phyloP scores from a whole-genome alignment of 306 rosid genomes.

The Cicer judaicum region DNA sequence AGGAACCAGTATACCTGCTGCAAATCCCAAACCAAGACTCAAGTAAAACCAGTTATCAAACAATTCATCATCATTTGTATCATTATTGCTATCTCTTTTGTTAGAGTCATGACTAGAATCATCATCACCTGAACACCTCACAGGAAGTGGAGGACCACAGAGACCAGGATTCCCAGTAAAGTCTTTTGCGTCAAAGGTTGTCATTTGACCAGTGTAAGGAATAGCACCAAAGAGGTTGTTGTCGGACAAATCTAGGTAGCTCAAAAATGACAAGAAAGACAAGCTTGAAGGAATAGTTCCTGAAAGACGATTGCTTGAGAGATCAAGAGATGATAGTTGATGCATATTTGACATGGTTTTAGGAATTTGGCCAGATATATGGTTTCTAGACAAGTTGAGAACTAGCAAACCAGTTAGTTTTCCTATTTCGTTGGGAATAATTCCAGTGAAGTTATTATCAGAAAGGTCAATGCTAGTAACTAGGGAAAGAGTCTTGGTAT shows the following conservation, averaged over 20 bases:
- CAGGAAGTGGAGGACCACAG: slow-evolving; percentile 50
- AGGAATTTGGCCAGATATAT: slow-evolving; percentile 49
- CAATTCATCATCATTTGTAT: slow-evolving; percentile 22
- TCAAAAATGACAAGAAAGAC: slow-evolving; percentile 50
- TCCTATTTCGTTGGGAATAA: slow-evolving; percentile 49
- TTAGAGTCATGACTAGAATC: slow-evolving; percentile 3
- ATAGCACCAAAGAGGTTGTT: slow-evolving; percentile 47
- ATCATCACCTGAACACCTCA: slow-evolving; percentile 37
- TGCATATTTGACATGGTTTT: slow-evolving; percentile 45
- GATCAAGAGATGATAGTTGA: slow-evolving; percentile 53
- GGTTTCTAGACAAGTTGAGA: slow-evolving; percentile 54
- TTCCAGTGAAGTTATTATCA: slow-evolving; percentile 51
- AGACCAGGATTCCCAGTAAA: slow-evolving; percentile 55
- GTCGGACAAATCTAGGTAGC: slow-evolving; percentile 50
- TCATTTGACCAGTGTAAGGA: slow-evolving; percentile 47
- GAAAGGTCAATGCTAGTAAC: slow-evolving; percentile 59
- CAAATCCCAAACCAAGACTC: slow-evolving; percentile 61
- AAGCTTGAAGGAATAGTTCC: slow-evolving; percentile 53
- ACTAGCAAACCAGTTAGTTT: slow-evolving; percentile 48
- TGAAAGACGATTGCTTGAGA: slow-evolving; percentile 48
- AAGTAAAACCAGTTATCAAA: slow-evolving; percentile 55
- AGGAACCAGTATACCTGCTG: slow-evolving; percentile 50
- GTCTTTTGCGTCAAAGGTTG: slow-evolving; percentile 46
- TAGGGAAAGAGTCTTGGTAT: slow-evolving; percentile 52
- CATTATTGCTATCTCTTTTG: neutral